Evolutionary conservation across 352 stramenopile species (phyloP).

Genomic region (Phytopythium mirpurense): DNA sequence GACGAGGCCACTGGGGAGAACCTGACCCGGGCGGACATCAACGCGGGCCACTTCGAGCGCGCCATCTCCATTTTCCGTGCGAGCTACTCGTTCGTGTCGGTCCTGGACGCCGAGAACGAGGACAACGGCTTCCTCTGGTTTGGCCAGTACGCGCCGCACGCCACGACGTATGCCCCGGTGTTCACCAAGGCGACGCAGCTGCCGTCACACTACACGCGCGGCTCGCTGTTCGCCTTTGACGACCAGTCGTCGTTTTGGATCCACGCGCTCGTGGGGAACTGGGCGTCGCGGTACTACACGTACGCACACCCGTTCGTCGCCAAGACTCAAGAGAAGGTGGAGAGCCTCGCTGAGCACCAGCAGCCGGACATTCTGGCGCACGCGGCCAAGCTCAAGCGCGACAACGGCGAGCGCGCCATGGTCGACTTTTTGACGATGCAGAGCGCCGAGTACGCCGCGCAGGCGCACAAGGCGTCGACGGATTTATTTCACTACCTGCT

Average conservation of each 20-base stretch:
- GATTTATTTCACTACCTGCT: constrained; percentile 67
- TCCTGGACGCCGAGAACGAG: constrained; percentile 47
- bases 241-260: constrained; percentile 68
- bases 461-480: constrained; percentile 43
- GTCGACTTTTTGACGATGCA: constrained; percentile 52
- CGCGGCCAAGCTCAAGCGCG: constrained; percentile 28
- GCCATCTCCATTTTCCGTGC: constrained; percentile 93
- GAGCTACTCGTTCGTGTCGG: constrained; percentile 85
- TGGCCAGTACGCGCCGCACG: constrained; percentile 87
- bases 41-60: constrained; percentile 77
- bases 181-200: constrained; percentile 60
- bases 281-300: constrained; percentile 71
- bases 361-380: constrained; percentile 30
- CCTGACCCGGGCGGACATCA: constrained; percentile 44
- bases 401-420: constrained; percentile 38
- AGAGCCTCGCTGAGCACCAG: constrained; percentile 35
- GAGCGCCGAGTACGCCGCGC: constrained; percentile 39
- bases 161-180: constrained; percentile 87
- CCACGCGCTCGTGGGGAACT: constrained; percentile 82
- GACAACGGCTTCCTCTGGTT: constrained; percentile 82
- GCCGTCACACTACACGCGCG: constrained; percentile 39
- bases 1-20: constrained; percentile 43
- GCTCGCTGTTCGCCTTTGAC: constrained; percentile 67
- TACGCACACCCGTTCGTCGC: constrained; percentile 55
- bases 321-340: constrained; percentile 49